Evolutionary conservation across 768 basidiomycete species (phyloP), one percentile per base, ranked within the genome.

Genomic region (Panaeolus papilionaceus): DNA sequence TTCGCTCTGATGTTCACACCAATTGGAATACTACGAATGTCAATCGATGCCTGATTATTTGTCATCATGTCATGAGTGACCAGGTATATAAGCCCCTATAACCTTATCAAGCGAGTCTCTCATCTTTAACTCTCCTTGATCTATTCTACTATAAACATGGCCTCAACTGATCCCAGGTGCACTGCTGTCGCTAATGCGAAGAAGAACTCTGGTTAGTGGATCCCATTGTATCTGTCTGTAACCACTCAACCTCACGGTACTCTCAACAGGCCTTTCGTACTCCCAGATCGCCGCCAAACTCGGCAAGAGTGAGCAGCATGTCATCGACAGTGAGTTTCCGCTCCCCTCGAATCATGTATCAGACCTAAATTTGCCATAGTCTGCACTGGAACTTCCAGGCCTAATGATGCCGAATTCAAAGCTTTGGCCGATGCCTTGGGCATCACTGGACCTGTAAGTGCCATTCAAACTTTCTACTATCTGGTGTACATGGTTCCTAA

Each of bases 171-270:
- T 78, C 85, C 85, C 10, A 84, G 83, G 74, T 92, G 91, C 77
- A 71, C 82, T 71, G 89, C 89, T 61, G 80, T 92, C 71, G 80
- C 79, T 70, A 78, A 78, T 37, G 90, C 89, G 12, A 81, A 86
- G 79, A 63, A 71, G 1, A 79, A 73, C 71, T 79, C 82, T 69
- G 86, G 91, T 90, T 66, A n/a, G 77, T 68, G 6, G 18, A 61
- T 11, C 12, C 14, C 38, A 26, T 40, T 20, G 42, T 45, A 47
- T 51, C 44, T 26, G 23, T 68, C 37, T 14, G 18, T n/a, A 33
- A 37, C 20, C 44, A 63, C 20, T 18, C 23, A 33, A 38, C n/a
- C 11, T 58, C n/a, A 61, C 26, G 4, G 20, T 61, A 40, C 66
- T 33, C 45, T n/a, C 8, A 12, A 23, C 51, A 90, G 89, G 85